A percentile compares a stretch with the other conserved stretches of the same genome.
Conservation (phyloP, 176 grass and related monocot species). For the Avena atlantica region DNA sequence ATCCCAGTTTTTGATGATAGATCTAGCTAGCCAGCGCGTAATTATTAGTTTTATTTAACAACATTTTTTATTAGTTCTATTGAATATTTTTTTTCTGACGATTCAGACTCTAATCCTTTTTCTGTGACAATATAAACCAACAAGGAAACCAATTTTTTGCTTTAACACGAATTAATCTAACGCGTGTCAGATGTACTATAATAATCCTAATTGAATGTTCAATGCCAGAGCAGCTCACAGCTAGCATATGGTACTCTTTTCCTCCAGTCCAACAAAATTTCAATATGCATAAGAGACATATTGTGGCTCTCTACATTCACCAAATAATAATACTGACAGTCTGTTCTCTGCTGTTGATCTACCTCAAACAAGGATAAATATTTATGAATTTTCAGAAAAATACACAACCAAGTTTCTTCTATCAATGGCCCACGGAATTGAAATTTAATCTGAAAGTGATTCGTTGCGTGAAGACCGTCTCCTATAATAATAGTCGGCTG, state of each 20-base stretch:
- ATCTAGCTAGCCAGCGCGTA: slow-evolving; percentile 17
- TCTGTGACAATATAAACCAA: not conserved
- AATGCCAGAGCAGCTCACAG: not conserved
- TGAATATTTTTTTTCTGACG: not conserved
- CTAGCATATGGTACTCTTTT: not conserved
- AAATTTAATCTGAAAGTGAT: slow-evolving; percentile 31
- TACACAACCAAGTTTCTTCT: not conserved
- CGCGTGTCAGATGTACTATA: not conserved
- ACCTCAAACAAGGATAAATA: not conserved
- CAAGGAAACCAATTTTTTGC: not conserved
- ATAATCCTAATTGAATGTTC: not conserved
- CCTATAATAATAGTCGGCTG: slow-evolving; percentile 25
- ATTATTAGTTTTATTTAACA: slow-evolving; percentile 32
- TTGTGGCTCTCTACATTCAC: not conserved
- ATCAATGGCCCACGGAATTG: not conserved
- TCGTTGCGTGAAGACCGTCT: slow-evolving; percentile 25
- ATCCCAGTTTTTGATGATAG: slow-evolving; percentile 43
- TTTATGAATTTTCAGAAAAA: not conserved
- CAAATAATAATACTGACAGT: slow-evolving; percentile 1
- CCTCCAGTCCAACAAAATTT: slow-evolving; percentile 22
- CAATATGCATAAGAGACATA: slow-evolving; percentile 5
- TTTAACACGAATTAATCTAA: not conserved
- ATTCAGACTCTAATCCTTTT: not conserved
- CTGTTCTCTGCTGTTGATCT: not conserved
- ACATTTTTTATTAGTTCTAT: not conserved